A percentile compares a stretch with the other conserved stretches of the same genome.
Evolutionary conservation across 805 yeast genomes (phyloP).

Genomic region (Wickerhamomyces chambardii): DNA sequence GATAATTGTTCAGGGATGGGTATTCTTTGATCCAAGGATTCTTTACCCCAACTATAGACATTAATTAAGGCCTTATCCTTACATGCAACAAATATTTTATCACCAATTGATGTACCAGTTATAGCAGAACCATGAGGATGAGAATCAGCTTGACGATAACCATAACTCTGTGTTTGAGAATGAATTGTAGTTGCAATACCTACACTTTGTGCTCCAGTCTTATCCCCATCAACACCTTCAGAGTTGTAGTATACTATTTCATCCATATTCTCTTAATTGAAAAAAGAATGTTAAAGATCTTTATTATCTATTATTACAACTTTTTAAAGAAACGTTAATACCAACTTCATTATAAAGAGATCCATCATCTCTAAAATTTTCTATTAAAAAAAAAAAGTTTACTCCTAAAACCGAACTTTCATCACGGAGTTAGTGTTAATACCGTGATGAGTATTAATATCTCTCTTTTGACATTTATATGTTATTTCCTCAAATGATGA

Average conservation of each 20-base stretch:
- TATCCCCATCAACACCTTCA: slow-evolving; percentile 33
- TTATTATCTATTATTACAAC: too few species aligned
- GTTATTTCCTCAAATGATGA: too few species aligned
- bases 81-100: slow-evolving; percentile 48
- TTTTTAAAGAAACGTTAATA: too few species aligned
- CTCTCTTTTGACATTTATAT: too few species aligned
- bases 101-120: slow-evolving; percentile 30
- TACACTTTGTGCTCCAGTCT: slow-evolving; percentile 31
- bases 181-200: slow-evolving; percentile 33
- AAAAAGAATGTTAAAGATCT: too few species aligned
- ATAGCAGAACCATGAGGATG: slow-evolving; percentile 39
- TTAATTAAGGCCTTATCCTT: slow-evolving; percentile 67
- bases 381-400: too few species aligned
- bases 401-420: too few species aligned
- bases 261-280: slow-evolving; percentile 32
- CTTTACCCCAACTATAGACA: slow-evolving; percentile 63
- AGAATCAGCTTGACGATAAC: slow-evolving; percentile 39
- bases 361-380: too few species aligned
- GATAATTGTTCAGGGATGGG: slow-evolving; percentile 77
- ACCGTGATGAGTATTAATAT: too few species aligned
- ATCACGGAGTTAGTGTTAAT: too few species aligned
- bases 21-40: slow-evolving; percentile 65
- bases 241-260: slow-evolving; percentile 40
- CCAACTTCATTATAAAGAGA: too few species aligned
- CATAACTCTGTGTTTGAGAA: slow-evolving; percentile 29